Base-by-base conservation (phyloP, 2,329 filamentous ascomycete species). In the Fusarium scirpi region DNA sequence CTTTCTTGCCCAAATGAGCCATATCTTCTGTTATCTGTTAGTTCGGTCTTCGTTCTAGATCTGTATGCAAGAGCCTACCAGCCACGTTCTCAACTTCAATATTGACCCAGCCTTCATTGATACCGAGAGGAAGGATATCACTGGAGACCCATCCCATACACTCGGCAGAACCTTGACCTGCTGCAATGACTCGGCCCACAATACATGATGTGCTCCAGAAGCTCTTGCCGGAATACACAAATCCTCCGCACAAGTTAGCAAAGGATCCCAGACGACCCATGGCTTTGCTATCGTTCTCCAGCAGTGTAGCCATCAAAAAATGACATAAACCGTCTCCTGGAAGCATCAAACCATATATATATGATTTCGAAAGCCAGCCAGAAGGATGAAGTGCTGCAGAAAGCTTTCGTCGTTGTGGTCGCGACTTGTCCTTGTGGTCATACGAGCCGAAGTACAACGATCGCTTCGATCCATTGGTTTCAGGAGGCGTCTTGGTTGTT, bases 71-170 rank as follows among this genome's bases (percentile, higher is more conserved):
- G 8, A 52, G 45, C 83, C 80, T 80, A 86, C 86, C 86, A 43
- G 80, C 78, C 27, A 87, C 81, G 54, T 87, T 82, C 54, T 88
- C 84, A 16, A 85, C 85, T 24, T 87, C 84, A 48, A 91, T 83
- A 60, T 88, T 85, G 20, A 90, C 78, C 87, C 89, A 90, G 12
- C 88, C 87, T 48, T 89, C 85, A 9, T 78, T 79, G 18, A 85
- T 72, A 0, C 83, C 85, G 15, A 81, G 76, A 0, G 89, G 89
- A 3, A 84, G 74, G 20, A 91, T 82, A 56, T 89, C 86, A 30
- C 86, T 89, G 13, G 88, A 90, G 56, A 92, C 83, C 90, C 90
- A 91, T 54, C 89, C 89, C 87, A 91, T 89, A 75, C 89, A 89
- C 75, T 91, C 89, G 1, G 85, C 85, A 18, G 89, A 86, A 5